Base-by-base conservation (phyloP, 2,329 filamentous ascomycete species). In the Alternaria sp. region DNA sequence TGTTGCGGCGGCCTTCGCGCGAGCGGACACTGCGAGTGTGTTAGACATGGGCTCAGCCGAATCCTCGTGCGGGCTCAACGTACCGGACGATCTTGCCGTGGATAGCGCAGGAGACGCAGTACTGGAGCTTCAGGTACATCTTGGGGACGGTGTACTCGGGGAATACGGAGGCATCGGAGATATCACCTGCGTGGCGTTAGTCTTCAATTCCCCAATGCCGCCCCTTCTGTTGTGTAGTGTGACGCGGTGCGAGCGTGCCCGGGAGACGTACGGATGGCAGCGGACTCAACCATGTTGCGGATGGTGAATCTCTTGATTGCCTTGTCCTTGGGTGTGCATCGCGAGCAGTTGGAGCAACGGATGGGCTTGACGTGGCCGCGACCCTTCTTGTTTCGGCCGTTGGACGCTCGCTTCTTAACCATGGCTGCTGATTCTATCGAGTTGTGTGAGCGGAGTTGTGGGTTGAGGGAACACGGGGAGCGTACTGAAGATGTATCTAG, bases 71-170 rank as follows among this genome's bases (percentile, higher is more conserved):
- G 25, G 57, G 54, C 63, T 50, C 55, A 84, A 89, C 94, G 86
- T 96, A 98, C 95, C 96, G 95, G 86, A 99, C 96, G 85, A 99
- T 99, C 92, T 99, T 99, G 90, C 96, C 96, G 90, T 99, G 96
- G 78, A 99, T 99, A 82, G 96, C 96, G 87, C 96, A 99, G 86
- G 95, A 98, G 83, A 99, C 96, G 86, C 96, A 99, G 93, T 99
- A 99, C 89, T 99, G 96, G 85, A 99, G 92, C 92, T 99, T 99
- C 87, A 99, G 89, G 93, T 99, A 99, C 96, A 99, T 99, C 93
- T 99, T 99, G 87, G 96, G 96, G 82, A 99, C 95, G 79, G 94
- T 94, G 90, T 99, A 99, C 88, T 99, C 96, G 81, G 92, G 85
- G 87, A 98, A 99, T 86, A 99, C 96, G 82, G 96, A 98, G 82